phyloP scores from a whole-genome alignment of 352 stramenopile species.

The Plasmopara muralis region DNA sequence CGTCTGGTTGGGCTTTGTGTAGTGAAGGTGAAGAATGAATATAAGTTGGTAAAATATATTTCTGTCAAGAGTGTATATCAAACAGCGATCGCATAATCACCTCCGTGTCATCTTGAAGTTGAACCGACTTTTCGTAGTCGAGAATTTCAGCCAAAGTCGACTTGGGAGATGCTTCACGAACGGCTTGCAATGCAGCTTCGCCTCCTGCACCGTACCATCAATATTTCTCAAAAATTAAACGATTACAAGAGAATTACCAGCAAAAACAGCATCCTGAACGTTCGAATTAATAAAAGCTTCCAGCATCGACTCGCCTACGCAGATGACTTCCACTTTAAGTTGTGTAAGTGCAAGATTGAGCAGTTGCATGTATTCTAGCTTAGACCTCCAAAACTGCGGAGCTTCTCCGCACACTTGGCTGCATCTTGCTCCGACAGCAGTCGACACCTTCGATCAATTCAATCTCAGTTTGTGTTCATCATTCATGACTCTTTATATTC shows the following conservation, averaged over 20 bases:
- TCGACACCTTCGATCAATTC: conserved; percentile 13
- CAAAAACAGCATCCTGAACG: conserved; percentile 8
- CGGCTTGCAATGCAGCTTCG: conserved; percentile 18
- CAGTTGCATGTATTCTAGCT: background rate
- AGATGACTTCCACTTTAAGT: conserved; percentile 27
- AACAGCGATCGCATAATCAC: conserved; percentile 27
- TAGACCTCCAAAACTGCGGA: conserved; percentile 29
- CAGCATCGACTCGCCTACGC: conserved; percentile 20
- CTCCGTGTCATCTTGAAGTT: conserved; percentile 26
- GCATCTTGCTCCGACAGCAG: conserved; percentile 26
- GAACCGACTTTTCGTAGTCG: conserved; percentile 17
- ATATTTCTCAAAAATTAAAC: background rate
- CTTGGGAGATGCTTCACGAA: conserved; percentile 16
- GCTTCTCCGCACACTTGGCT: conserved; percentile 18
- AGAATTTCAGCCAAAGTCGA: conserved; percentile 17
- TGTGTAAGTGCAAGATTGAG: background rate
- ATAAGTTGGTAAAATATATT: conserved; percentile 1
- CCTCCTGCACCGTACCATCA: conserved; percentile 8
- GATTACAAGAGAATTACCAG: conserved; percentile 13
- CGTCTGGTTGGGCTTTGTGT: background rate
- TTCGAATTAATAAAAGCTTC: background rate
- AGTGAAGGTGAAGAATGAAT: background rate
- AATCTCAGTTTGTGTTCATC: too few relatives aligned
- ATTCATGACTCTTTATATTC: background rate
- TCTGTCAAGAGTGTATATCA: conserved; percentile 13